These are phyloP conservation scores for Geotrichum reessii DNA, from an alignment of 1,139 yeast species.

Conservation along the genomic window DNA sequence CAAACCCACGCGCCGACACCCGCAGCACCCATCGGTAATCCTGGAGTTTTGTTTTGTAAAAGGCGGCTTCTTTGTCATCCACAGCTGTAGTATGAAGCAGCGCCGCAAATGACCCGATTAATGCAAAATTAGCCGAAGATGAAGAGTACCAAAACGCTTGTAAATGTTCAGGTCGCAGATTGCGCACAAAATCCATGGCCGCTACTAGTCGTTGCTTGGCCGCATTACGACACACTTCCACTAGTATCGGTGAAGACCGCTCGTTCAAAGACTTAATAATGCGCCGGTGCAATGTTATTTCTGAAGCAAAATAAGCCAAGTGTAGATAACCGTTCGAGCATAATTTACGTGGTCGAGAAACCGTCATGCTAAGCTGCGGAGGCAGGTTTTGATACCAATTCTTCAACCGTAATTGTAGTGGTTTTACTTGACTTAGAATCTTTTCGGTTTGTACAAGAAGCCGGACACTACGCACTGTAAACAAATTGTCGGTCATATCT, in stretches of 20 bases:
- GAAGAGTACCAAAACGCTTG: constrained; percentile 87
- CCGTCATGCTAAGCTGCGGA: constrained; percentile 55
- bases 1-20: constrained; percentile 68
- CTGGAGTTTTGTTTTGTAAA: constrained; percentile 61
- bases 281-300: constrained; percentile 74
- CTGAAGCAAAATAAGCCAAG: constrained; percentile 81
- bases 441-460: constrained; percentile 54
- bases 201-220: constrained; percentile 77
- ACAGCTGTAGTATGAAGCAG: constrained; percentile 45
- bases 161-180: constrained; percentile 71
- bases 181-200: constrained; percentile 72
- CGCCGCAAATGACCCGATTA: constrained; percentile 84
- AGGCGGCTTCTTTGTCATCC: constrained; percentile 51
- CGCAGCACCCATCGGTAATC: constrained; percentile 73
- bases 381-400: constrained; percentile 86
- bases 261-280: constrained; percentile 53
- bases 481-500: constrained; percentile 64
- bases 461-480: constrained; percentile 60
- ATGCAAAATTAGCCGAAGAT: constrained; percentile 67
- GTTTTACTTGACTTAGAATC: constrained; percentile 71
- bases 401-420: constrained; percentile 69
- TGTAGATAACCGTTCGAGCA: constrained; percentile 68
- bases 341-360: constrained; percentile 28
- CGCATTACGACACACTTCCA: constrained; percentile 72
- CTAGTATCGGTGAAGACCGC: constrained; percentile 44